Conservation (phyloP, 2,329 filamentous ascomycete species). For the Sphaceloma murrayae region DNA sequence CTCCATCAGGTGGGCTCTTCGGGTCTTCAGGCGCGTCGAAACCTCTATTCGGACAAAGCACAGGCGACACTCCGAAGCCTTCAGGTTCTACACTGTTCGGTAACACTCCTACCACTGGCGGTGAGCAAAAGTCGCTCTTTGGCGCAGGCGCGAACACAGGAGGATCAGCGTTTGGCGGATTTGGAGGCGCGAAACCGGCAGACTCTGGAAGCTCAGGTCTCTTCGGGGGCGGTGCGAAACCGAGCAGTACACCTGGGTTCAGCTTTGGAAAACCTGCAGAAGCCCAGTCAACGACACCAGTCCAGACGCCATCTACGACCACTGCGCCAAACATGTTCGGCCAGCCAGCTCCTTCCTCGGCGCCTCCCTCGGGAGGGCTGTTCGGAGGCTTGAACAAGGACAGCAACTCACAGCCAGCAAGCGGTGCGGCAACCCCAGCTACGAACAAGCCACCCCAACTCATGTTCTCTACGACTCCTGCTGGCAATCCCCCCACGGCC, state of each 20-base stretch:
- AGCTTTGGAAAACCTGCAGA: conserved; percentile 16
- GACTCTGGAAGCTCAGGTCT: conserved; percentile 15
- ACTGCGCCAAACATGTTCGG: conserved; percentile 7
- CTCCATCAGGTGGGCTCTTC: conserved; percentile 22
- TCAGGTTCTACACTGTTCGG: conserved; percentile 26
- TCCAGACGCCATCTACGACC: conserved; percentile 37
- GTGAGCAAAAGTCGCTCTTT: conserved; percentile 19
- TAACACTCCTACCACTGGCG: conserved; percentile 20
- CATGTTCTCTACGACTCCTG: conserved; percentile 24
- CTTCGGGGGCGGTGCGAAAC: conserved; percentile 19
- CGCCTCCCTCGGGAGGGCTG: conserved; percentile 6
- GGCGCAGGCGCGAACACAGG: conserved; percentile 22
- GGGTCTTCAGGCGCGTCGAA: conserved; percentile 13
- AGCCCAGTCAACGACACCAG: conserved; percentile 40
- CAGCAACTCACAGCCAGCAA: conserved; percentile 8
- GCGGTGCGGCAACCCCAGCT: conserved; percentile 22
- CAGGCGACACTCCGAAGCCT: conserved; percentile 16
- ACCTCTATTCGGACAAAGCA: conserved; percentile 20
- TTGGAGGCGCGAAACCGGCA: conserved; percentile 16
- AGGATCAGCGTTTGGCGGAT: conserved; percentile 16
- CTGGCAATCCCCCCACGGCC: conserved; percentile 23
- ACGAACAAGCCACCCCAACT: conserved; percentile 20
- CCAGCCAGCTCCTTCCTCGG: background rate
- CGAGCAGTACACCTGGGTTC: conserved; percentile 16
- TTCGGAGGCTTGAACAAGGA: conserved; percentile 13